A percentile compares a stretch with the other conserved stretches of the same genome.
Conservation (phyloP, 2,329 filamentous ascomycete species). For the Fusarium cicatricum region DNA sequence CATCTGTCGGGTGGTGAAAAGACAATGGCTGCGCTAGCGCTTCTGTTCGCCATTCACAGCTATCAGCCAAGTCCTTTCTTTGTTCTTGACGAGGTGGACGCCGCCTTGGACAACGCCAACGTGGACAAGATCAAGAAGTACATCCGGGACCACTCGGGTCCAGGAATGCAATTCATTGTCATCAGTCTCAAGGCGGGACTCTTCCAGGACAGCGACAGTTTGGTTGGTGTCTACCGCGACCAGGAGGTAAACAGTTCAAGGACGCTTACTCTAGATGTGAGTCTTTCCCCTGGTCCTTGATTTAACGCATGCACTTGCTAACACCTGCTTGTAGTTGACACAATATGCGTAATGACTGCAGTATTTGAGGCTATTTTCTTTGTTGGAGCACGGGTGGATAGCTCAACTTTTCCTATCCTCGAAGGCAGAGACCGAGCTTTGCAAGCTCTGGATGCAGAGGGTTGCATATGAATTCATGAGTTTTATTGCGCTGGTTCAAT, state of each 20-base stretch:
- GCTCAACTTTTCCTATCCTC: slow-evolving; percentile 6
- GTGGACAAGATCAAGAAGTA: slow-evolving; percentile 97
- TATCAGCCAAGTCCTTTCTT: slow-evolving; percentile 98
- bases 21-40: slow-evolving; percentile 96
- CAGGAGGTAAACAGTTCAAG: slow-evolving; percentile 93
- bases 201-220: slow-evolving; percentile 94
- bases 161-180: slow-evolving; percentile 99
- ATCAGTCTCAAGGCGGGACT: slow-evolving; percentile 95
- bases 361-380: neutral
- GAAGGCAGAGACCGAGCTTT: neutral
- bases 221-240: slow-evolving; percentile 95
- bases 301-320: slow-evolving; percentile 7
- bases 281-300: slow-evolving; percentile 47
- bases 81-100: slow-evolving; percentile 97
- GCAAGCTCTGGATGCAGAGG: slow-evolving; percentile 5
- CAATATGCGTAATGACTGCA: slow-evolving; percentile 45
- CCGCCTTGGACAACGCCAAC: slow-evolving; percentile 97
- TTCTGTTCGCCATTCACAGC: slow-evolving; percentile 95
- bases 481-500: slow-evolving; percentile 5
- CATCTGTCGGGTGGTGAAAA: slow-evolving; percentile 97
- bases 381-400: slow-evolving; percentile 10
- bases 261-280: slow-evolving; percentile 93
- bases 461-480: slow-evolving; percentile 15
- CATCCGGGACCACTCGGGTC: slow-evolving; percentile 90
- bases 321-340: slow-evolving; percentile 40